These are phyloP conservation scores for Agastache rugosa DNA, from an alignment of 257 asterid species.

Conservation along the genomic window DNA sequence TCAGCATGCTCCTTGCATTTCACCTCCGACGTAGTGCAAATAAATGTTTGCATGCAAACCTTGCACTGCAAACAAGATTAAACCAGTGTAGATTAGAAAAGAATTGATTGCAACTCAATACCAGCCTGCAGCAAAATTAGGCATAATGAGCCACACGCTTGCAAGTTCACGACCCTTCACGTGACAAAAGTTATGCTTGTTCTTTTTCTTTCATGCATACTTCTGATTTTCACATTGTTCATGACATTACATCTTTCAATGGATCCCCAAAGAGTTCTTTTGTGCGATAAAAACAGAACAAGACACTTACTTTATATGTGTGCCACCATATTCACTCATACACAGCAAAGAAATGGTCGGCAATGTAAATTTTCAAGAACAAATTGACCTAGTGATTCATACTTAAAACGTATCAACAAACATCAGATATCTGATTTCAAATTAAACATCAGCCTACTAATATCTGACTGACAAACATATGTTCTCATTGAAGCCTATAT, in stretches of 20 bases:
- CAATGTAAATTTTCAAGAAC: background rate
- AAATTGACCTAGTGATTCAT: background rate
- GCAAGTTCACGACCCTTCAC: background rate
- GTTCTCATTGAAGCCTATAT: background rate
- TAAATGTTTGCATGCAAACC: conserved; percentile 67
- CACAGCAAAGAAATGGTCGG: background rate
- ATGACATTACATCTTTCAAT: background rate
- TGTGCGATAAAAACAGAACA: background rate
- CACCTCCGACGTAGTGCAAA: conserved; percentile 94
- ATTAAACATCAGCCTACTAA: background rate
- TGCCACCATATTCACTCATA: background rate
- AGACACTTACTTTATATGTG: background rate
- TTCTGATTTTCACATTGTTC: background rate
- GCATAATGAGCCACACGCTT: background rate
- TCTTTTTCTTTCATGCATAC: background rate
- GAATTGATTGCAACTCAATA: background rate
- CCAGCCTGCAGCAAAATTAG: background rate
- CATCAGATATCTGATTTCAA: background rate
- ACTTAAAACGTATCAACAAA: background rate
- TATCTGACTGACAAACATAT: background rate
- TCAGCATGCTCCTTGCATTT: conserved; percentile 95
- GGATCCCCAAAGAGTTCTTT: background rate
- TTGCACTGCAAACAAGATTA: conserved; percentile 52
- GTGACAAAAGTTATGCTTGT: background rate
- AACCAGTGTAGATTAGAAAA: background rate